Evolutionary conservation across 2,329 filamentous ascomycete genomes (phyloP), one percentile per base, ranked within the genome.

Genomic region (Cylindrodendrum hubeiense): DNA sequence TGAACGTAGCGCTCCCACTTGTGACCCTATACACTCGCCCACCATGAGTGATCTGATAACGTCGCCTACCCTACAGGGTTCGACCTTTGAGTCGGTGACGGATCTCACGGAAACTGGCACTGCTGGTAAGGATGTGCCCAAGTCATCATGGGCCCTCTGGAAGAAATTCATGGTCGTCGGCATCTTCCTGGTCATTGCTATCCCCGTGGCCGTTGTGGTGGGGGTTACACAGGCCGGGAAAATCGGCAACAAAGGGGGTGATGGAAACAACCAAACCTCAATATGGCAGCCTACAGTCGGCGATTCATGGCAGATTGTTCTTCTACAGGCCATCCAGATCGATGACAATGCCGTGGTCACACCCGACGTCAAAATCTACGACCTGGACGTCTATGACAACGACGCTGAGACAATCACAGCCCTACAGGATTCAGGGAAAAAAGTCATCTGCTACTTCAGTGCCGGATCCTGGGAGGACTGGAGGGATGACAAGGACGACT

Each of bases 361-460:
- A 0, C 34, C 81, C 79, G 80, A 89, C 65, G 85, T 88, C 0
- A 78, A 82, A 1, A 79, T 90, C n/a, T 79, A 74, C 61, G 77
- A 79, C 63, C 58, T 89, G 0, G 81, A 84, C 13, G 77, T 91
- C 43, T 91, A 86, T 74, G 89, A 91, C 72, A 89, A 79, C 60
- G 39, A 68, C 15, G 61, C 65, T 2, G 58, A 52, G 7, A 77
- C 75, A 0, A 73, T 90, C 59, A 83, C 89, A 61, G 79, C 89
- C 8, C 87, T 90, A 76, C 81, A 85, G 60, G 87, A 86, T 47
- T 76, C 79, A 2, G 85, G 84, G 5, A 87, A 87, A 70, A 89
- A 86, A 59, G 86, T 92, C 44, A 89, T 93, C 57, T 93, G 91
- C 80, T 93, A 94, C 78, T 93, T 93, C 79, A 90, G 88, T 41